Conservation (phyloP, 768 basidiomycete genomes). For the Galerina marginata region DNA sequence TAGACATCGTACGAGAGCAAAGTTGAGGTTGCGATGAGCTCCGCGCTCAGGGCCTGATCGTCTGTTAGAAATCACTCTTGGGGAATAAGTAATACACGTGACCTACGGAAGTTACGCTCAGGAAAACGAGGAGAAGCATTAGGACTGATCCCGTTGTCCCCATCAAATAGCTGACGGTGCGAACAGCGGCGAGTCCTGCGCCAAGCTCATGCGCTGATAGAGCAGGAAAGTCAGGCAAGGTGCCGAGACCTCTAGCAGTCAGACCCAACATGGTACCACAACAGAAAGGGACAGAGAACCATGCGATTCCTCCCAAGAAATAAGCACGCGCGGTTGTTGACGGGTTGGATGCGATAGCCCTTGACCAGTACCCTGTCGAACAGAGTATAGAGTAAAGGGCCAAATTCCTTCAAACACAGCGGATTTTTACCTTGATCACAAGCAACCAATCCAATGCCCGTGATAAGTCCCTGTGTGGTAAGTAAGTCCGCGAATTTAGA, state of each 20-base stretch:
- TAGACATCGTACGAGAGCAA: constrained; percentile 37
- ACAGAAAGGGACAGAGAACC: constrained; percentile 45
- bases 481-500: too few species aligned
- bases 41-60: constrained; percentile 32
- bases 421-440: constrained; percentile 26
- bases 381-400: not conserved
- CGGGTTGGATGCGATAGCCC: constrained; percentile 42
- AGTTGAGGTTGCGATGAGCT: constrained; percentile 42
- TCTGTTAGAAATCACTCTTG: not conserved
- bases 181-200: constrained; percentile 41
- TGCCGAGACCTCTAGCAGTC: constrained; percentile 32
- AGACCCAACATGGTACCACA: constrained; percentile 43
- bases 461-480: not conserved
- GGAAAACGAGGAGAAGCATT: constrained; percentile 40
- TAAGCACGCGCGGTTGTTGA: constrained; percentile 41
- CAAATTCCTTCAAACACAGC: not conserved
- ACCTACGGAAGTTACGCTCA: constrained; percentile 39
- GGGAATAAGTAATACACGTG: not conserved
- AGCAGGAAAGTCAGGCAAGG: constrained; percentile 30
- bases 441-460: constrained; percentile 25
- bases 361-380: constrained; percentile 35
- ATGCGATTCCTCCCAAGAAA: constrained; percentile 43
- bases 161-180: constrained; percentile 37
- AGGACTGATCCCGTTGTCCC: constrained; percentile 41
- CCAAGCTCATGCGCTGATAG: constrained; percentile 32